Base-by-base conservation (phyloP, 2,329 filamentous ascomycete genomes). In the Botryotinia narcissicola region DNA sequence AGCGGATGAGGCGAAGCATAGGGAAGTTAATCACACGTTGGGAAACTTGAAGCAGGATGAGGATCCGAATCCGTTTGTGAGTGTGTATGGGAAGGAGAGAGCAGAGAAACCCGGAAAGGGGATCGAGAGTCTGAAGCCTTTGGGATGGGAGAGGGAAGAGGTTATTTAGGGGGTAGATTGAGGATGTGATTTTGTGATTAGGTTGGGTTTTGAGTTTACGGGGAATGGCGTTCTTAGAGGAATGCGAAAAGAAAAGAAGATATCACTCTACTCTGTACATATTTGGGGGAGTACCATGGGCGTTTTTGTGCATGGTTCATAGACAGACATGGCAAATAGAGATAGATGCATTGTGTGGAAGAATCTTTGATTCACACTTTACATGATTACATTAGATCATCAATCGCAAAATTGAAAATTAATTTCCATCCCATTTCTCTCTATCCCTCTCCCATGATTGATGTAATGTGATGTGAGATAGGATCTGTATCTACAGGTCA, bases 1-100 rank as follows among this genome's bases (percentile, higher is more conserved):
- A 44, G 93, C 92, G n/a, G 93, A 95, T 80, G 94, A 97, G 83
- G 93, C 93, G 6, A 93, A 93, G 81, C 94, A 97, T 80, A 72
- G 96, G 48, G 96, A 97, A 80, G 95, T 98, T 78, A 98, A 99
- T 83, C 96, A 99, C 82, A 98, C 96, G 0, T 84, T 99, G 59
- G 74, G 92, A 70, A 98, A 98, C 81, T 85, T 99, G 91, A 75
- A 97, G 78, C 94, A 96, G 81, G 90, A 89, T 70, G 87, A 90
- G 48, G 96, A 99, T 80, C 95, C 95, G 2, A 99, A 99, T 80
- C 96, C 96, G 3, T 99, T 96, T 80, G 91, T 93, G 63, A 93
- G 91, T 82, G 87, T 90, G 78, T 98, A 95, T 85, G 93, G 92
- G 82, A 89, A 94, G 75, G 84, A 85, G 22, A 84, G 84, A 8